These are phyloP conservation scores for Fusarium brachygibbosum DNA, from an alignment of 2,329 filamentous ascomycete genomes.

Conservation along the genomic window DNA sequence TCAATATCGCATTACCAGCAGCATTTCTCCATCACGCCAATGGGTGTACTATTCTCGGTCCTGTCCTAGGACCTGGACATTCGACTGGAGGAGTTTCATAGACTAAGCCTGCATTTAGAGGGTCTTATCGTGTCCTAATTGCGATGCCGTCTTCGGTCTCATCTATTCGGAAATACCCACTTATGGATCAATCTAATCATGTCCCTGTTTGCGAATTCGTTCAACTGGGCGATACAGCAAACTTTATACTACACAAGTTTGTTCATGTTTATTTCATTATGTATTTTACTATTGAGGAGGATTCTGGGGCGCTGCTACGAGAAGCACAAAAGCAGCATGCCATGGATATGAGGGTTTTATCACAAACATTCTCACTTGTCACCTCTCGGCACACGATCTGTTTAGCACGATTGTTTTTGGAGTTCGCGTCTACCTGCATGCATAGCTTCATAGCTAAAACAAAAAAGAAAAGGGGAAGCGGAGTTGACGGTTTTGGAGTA, in stretches of 20 bases:
- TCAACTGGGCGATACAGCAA: constrained; percentile 4
- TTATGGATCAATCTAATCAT: constrained; percentile 7
- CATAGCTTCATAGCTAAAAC: constrained; percentile 24
- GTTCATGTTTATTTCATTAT: constrained; percentile 10
- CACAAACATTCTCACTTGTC: background rate
- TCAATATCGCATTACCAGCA: constrained; percentile 39
- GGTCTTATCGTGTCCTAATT: constrained; percentile 37
- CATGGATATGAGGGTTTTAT: background rate
- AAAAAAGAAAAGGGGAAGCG: constrained; percentile 19
- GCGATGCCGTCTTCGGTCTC: constrained; percentile 17
- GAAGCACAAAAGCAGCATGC: background rate
- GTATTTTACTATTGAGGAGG: constrained; percentile 8
- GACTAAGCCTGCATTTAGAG: constrained; percentile 47
- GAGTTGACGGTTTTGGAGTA: constrained; percentile 41
- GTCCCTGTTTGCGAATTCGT: background rate
- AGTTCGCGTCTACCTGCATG: constrained; percentile 16
- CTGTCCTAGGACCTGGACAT: constrained; percentile 34
- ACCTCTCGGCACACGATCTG: constrained; percentile 2
- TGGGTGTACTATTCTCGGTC: constrained; percentile 22
- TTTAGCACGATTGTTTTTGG: constrained; percentile 1
- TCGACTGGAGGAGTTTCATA: constrained; percentile 40
- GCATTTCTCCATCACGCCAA: constrained; percentile 30
- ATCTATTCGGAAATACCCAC: constrained; percentile 14
- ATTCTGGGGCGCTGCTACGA: background rate
- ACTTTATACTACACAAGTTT: constrained; percentile 3